phyloP scores from a whole-genome alignment of 805 yeast species.

The Kluyveromyces siamensis region DNA sequence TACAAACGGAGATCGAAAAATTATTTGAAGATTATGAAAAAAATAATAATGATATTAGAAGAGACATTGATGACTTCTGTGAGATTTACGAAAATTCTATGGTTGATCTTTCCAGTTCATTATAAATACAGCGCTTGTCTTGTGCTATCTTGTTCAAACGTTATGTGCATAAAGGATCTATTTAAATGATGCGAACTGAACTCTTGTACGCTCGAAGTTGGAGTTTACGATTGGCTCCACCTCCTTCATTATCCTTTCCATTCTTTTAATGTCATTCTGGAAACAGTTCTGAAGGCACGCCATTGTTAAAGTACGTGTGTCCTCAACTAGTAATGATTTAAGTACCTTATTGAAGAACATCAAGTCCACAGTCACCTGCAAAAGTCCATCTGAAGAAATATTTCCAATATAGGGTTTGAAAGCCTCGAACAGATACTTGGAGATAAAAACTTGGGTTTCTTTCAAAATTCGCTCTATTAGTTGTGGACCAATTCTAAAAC shows the following conservation, averaged over 20 bases:
- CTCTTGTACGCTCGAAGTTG: slow-evolving; percentile 21
- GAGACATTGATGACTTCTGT: slow-evolving; percentile 25
- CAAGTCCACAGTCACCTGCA: slow-evolving; percentile 45
- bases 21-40: slow-evolving; percentile 13
- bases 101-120: neutral
- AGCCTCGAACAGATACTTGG: slow-evolving; percentile 30
- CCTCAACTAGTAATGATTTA: slow-evolving; percentile 21
- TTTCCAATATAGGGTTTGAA: slow-evolving; percentile 36
- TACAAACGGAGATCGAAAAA: slow-evolving; percentile 20
- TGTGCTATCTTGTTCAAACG: neutral
- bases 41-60: slow-evolving; percentile 17
- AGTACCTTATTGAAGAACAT: slow-evolving; percentile 38
- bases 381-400: slow-evolving; percentile 38
- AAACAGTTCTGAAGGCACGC: slow-evolving; percentile 27
- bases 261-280: slow-evolving; percentile 19
- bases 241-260: slow-evolving; percentile 20
- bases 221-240: slow-evolving; percentile 25
- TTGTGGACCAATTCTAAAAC: slow-evolving; percentile 39
- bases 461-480: slow-evolving; percentile 37
- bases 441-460: slow-evolving; percentile 33
- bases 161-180: slow-evolving; percentile 1
- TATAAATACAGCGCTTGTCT: neutral
- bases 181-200: slow-evolving; percentile 27
- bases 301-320: slow-evolving; percentile 22
- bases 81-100: slow-evolving; percentile 10